phyloP scores from a whole-genome alignment of 495 filamentous ascomycete genomes.

The Recurvomyces mirabilis region DNA sequence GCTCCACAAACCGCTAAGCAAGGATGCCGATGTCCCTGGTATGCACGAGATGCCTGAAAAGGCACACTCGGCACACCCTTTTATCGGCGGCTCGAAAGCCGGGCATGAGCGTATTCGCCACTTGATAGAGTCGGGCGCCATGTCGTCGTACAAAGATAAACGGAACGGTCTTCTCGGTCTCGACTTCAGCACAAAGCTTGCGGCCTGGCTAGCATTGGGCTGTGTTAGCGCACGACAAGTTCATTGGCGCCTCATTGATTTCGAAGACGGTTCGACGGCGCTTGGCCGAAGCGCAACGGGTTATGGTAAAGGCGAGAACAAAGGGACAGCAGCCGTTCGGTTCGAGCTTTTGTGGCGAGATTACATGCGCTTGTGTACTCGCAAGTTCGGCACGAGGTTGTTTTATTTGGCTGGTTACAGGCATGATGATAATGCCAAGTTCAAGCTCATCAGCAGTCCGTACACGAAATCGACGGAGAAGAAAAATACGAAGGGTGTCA shows the following conservation, averaged over 20 bases:
- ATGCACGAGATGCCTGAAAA: constrained; percentile 38
- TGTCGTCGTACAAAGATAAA: constrained; percentile 51
- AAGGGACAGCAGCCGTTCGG: constrained; percentile 53
- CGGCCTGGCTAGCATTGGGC: constrained; percentile 56
- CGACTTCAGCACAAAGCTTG: constrained; percentile 61
- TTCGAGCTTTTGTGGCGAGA: constrained; percentile 67
- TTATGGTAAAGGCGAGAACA: constrained; percentile 54
- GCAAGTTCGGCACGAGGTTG: constrained; percentile 50
- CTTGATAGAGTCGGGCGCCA: constrained; percentile 45
- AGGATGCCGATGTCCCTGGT: constrained; percentile 21
- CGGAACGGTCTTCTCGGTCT: constrained; percentile 55
- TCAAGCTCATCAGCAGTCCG: constrained; percentile 16
- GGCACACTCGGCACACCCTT: constrained; percentile 47
- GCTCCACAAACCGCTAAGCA: constrained; percentile 42
- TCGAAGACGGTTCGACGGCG: constrained; percentile 43
- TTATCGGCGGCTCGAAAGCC: constrained; percentile 50
- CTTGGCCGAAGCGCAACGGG: constrained; percentile 32
- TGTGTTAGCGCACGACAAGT: constrained; percentile 56
- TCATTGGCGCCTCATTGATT: constrained; percentile 47
- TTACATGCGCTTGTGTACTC: constrained; percentile 59
- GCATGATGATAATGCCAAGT: constrained; percentile 28
- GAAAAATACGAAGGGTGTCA: constrained; percentile 21
- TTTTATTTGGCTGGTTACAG: constrained; percentile 52
- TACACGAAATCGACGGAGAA: constrained; percentile 19
- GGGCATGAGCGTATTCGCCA: constrained; percentile 45